Conservation (phyloP, 805 yeast species). For the Suhomyces kilbournensis region DNA sequence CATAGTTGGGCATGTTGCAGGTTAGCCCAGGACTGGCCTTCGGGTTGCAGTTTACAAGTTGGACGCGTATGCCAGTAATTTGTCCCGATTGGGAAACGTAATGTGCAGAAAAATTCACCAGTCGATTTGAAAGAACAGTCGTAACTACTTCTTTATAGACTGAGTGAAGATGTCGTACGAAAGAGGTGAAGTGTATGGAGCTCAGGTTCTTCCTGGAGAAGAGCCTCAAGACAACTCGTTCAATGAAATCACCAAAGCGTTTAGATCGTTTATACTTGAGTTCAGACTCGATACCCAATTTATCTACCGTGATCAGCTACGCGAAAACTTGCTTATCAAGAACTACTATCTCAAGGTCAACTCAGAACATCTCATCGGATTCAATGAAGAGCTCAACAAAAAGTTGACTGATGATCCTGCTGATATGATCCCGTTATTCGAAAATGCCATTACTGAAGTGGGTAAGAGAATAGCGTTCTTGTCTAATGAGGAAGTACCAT, state of each 20-base stretch:
- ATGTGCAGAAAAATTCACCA: conserved; percentile 3
- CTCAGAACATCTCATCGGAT: conserved; percentile 80
- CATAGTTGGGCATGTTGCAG: neutral
- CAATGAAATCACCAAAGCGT: conserved; percentile 71
- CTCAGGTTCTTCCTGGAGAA: conserved; percentile 86
- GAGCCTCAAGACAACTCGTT: conserved; percentile 60
- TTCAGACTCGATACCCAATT: conserved; percentile 81
- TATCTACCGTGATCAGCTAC: conserved; percentile 83
- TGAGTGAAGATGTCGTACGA: conserved; percentile 59
- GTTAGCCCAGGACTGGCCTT: neutral
- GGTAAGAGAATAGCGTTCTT: conserved; percentile 68
- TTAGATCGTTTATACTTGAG: conserved; percentile 78
- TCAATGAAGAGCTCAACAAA: conserved; percentile 85
- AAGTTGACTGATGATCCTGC: conserved; percentile 81
- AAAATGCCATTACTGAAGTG: conserved; percentile 77
- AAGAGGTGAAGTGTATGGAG: conserved; percentile 66
- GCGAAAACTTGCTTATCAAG: conserved; percentile 80
- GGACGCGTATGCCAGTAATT: neutral
- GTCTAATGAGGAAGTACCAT: conserved; percentile 49
- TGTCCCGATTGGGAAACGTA: neutral
- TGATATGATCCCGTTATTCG: conserved; percentile 83
- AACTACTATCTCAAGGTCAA: conserved; percentile 72
- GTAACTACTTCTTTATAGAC: neutral
- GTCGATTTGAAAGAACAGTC: neutral
- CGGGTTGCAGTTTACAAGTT: neutral